These are phyloP conservation scores for Syncephalastrum monosporum DNA, from an alignment of 371 early-diverging fungal species.

Conservation along the genomic window DNA sequence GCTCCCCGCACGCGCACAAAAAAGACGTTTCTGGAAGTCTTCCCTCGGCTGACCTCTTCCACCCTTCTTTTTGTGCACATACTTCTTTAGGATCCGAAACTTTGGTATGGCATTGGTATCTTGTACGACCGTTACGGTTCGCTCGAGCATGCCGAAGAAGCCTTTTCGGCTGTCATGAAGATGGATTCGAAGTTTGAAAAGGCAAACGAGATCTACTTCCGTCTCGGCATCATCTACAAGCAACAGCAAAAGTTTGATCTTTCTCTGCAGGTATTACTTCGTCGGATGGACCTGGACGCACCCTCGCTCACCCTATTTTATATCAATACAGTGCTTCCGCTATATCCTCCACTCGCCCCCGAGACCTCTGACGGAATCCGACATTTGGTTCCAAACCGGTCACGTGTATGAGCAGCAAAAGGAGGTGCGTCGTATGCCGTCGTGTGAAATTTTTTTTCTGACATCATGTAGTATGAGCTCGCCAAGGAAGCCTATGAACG, in stretches of 20 bases:
- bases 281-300: neutral
- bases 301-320: neutral
- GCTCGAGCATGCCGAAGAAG: conserved; percentile 96
- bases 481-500: conserved; percentile 95
- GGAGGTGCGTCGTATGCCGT: conserved; percentile 51
- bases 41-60: too few species aligned
- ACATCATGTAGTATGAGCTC: conserved; percentile 50
- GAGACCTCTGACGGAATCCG: conserved; percentile 87
- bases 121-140: conserved; percentile 96
- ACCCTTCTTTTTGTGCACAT: too few species aligned
- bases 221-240: conserved; percentile 97
- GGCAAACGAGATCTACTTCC: conserved; percentile 95
- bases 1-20: too few species aligned
- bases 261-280: conserved; percentile 60
- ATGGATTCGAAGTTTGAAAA: conserved; percentile 93
- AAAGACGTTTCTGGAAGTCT: too few species aligned
- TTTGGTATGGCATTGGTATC: conserved; percentile 99
- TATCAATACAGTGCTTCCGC: conserved; percentile 73
- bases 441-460: too few species aligned
- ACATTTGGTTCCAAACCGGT: conserved; percentile 98
- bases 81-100: conserved; percentile 79
- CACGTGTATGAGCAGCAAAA: conserved; percentile 95
- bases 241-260: conserved; percentile 88
- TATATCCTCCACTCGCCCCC: conserved; percentile 91
- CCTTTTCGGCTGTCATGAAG: conserved; percentile 87